Evolutionary conservation across 2,329 filamentous ascomycete genomes (phyloP).

Genomic region (Nemania diffusa): DNA sequence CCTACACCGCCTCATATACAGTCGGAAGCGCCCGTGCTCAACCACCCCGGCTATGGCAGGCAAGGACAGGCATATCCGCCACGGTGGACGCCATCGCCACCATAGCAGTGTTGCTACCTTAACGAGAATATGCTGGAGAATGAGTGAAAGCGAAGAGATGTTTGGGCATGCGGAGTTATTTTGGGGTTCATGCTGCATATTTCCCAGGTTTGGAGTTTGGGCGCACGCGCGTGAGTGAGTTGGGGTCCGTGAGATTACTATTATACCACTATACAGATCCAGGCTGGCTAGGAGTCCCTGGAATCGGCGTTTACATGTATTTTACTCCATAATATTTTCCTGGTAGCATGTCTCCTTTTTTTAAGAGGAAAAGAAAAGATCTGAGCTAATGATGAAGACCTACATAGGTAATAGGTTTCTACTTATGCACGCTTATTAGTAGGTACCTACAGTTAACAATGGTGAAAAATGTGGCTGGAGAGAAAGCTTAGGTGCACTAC

Average conservation of each 20-base stretch:
- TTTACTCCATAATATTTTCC: constrained; percentile 5
- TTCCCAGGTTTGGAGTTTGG: constrained; percentile 31
- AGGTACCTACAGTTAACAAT: too few relatives aligned
- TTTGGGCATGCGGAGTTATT: neutral
- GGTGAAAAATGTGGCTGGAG: too few relatives aligned
- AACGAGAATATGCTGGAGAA: neutral
- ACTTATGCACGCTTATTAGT: too few relatives aligned
- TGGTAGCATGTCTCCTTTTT: neutral
- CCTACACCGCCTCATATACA: constrained; percentile 34
- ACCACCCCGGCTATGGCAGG: constrained; percentile 60
- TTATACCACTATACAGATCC: constrained; percentile 20
- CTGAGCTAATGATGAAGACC: constrained; percentile 8
- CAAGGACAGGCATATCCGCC: constrained; percentile 38
- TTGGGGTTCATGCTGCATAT: constrained; percentile 11
- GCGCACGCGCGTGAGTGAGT: constrained; percentile 9
- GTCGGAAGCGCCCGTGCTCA: constrained; percentile 55
- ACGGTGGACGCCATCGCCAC: constrained; percentile 18
- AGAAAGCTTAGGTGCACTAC: too few relatives aligned
- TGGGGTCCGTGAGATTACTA: neutral
- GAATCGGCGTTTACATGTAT: constrained; percentile 18
- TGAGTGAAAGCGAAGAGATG: neutral
- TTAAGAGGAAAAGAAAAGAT: constrained; percentile 1
- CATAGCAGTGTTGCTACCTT: neutral
- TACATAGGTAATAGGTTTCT: too few relatives aligned
- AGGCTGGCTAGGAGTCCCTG: neutral